Evolutionary conservation across 257 asterid genomes (phyloP), one percentile per base, ranked within the genome.

Genomic region (Agastache rugosa): DNA sequence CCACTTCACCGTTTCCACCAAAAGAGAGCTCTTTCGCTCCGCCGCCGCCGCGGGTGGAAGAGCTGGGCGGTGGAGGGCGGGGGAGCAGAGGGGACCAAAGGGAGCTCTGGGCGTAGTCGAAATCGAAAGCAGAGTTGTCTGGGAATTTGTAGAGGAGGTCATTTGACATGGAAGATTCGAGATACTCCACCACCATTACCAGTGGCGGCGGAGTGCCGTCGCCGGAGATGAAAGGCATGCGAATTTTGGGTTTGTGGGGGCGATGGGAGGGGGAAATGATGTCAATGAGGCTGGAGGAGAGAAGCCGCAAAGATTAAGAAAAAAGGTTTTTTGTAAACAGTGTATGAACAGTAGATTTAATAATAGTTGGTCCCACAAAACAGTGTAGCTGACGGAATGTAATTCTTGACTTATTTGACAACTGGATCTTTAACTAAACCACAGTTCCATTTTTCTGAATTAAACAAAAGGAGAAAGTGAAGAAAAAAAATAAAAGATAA

Each of bases 61-160:
- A n/a, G 11, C 71, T 16, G 3, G 69, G 66, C 15, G 70, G 73
- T 42, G 77, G 71, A 0, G 81, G 85, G 19, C 84, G 89, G 8
- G 88, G 88, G 50, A 89, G 85, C 53, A 93, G 44, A 27, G 97
- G 99, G 50, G 99, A 94, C 97, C 99, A 94, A 44, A 94, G 85
- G 51, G 97, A 87, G 84, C 97, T 94, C 92, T 90, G 97, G 2
- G 96, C 51, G 77, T 94, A 92, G 83, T 94, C 87, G 83, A 90
- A 92, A 71, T 87, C 98, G 77, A 88, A 92, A 12, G 96, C 88
- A 0, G 98, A 88, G 77, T 88, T 87, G 81, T 94, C 97, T 0
- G 97, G 96, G 74, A 90, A 92, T 61, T 90, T 94, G 86, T 76
- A 61, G 72, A 94, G 96, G 34, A 88, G 97, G 35, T 86, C 87